Evolutionary conservation across 192 early-diverging fungal genomes (phyloP).

Genomic region (Coemansia sp.): DNA sequence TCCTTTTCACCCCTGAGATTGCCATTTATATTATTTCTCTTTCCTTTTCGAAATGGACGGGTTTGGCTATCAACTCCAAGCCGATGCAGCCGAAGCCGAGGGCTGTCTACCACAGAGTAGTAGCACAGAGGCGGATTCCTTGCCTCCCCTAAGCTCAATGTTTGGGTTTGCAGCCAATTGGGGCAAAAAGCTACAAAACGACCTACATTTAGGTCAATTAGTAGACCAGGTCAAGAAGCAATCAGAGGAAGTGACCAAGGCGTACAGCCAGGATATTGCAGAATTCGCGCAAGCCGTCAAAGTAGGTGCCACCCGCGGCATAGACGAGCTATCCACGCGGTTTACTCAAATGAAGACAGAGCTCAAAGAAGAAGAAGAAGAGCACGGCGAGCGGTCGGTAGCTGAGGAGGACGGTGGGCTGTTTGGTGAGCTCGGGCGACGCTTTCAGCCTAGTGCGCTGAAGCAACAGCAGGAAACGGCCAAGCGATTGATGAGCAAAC

Average conservation of each 20-base stretch:
- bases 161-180: slow-evolving; percentile 47
- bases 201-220: slow-evolving; percentile 29
- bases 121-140: background rate
- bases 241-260: slow-evolving; percentile 41
- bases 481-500: slow-evolving; percentile 28
- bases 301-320: slow-evolving; percentile 29
- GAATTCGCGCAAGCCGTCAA: slow-evolving; percentile 49
- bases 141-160: slow-evolving; percentile 29
- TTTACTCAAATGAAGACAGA: slow-evolving; percentile 32
- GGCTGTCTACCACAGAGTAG: slow-evolving; percentile 16
- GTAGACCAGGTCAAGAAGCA: slow-evolving; percentile 50
- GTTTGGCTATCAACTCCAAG: slow-evolving; percentile 29
- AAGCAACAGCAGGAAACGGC: slow-evolving; percentile 27
- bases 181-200: slow-evolving; percentile 36
- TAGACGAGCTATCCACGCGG: slow-evolving; percentile 42
- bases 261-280: slow-evolving; percentile 43
- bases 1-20: background rate
- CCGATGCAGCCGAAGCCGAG: slow-evolving; percentile 46
- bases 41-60: slow-evolving; percentile 35
- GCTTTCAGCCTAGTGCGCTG: slow-evolving; percentile 26
- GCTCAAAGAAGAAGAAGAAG: slow-evolving; percentile 13
- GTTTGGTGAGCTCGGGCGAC: slow-evolving; percentile 18
- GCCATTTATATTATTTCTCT: background rate
- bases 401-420: background rate
- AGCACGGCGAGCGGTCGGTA: background rate